Conservation (phyloP, 225 moss, liverwort and hornwort genomes). For the Pseudoscleropodium purum region DNA sequence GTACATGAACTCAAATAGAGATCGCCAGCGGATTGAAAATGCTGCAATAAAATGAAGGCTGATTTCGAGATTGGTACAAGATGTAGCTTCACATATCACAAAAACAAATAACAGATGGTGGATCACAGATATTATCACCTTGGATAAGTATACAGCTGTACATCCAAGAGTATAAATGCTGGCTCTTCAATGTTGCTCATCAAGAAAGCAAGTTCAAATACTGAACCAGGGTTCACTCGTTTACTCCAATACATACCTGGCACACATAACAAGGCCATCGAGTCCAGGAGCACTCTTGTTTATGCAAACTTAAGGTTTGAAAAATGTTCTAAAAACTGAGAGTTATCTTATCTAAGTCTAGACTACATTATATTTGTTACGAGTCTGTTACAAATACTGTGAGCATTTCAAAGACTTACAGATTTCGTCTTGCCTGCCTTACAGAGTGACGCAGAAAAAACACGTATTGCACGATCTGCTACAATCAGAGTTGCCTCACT, state of each 20-base stretch:
- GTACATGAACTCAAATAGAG: not conserved
- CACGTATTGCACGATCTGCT: not conserved
- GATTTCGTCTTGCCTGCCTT: not conserved
- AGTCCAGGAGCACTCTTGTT: constrained; percentile 18
- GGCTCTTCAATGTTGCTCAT: constrained; percentile 20
- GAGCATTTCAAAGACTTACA: constrained; percentile 24
- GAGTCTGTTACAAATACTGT: not conserved
- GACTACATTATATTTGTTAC: not conserved
- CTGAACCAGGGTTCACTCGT: constrained; percentile 14
- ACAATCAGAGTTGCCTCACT: not conserved
- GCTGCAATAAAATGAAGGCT: not conserved
- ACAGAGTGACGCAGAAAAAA: not conserved
- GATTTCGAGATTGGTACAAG: not conserved
- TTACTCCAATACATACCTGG: constrained; percentile 28
- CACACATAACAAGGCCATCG: constrained; percentile 25
- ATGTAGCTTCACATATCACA: not conserved
- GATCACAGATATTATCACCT: constrained; percentile 11
- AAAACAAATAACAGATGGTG: not conserved
- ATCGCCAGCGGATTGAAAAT: not conserved
- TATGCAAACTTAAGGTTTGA: constrained; percentile 12
- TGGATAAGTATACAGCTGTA: constrained; percentile 12
- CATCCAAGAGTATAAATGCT: constrained; percentile 11
- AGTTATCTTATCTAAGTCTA: not conserved
- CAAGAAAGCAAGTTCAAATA: constrained; percentile 6
- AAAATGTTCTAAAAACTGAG: not conserved